A percentile compares a stretch with the other conserved stretches of the same genome.
Conservation (phyloP, 2,329 filamentous ascomycete genomes). For the Myriosclerotinia scirpicola region DNA sequence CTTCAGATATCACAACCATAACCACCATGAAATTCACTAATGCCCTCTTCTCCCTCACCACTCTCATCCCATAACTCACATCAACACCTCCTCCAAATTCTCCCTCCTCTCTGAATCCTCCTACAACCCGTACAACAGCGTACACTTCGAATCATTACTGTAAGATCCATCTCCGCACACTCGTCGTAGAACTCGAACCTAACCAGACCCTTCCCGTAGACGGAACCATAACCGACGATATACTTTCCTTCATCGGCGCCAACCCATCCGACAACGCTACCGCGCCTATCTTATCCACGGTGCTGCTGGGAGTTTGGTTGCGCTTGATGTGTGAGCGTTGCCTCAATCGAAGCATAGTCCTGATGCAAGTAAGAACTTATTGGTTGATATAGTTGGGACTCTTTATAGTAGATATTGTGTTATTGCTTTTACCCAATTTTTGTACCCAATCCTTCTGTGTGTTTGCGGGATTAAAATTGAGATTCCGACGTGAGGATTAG, state of each 20-base stretch:
- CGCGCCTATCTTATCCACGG: constrained; percentile 8
- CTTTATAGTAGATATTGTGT: background rate
- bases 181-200: constrained; percentile 1
- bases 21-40: background rate
- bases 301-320: background rate
- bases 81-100: background rate
- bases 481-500: background rate
- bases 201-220: background rate
- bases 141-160: background rate
- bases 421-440: background rate
- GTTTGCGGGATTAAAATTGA: background rate
- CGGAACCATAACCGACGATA: constrained; percentile 1
- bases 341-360: constrained; percentile 9
- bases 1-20: no score
- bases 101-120: constrained; percentile 7
- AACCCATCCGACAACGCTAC: background rate
- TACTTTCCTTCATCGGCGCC: background rate
- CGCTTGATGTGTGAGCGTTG: background rate
- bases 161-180: background rate
- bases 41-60: background rate
- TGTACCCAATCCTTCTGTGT: background rate
- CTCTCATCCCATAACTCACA: background rate
- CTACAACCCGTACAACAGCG: constrained; percentile 4
- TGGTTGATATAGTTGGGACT: constrained; percentile 1
- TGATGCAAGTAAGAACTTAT: background rate